A percentile compares a stretch with the other conserved stretches of the same genome.
Evolutionary conservation across 495 filamentous ascomycete species (phyloP).

Genomic region (Aspergillus nidulans): DNA sequence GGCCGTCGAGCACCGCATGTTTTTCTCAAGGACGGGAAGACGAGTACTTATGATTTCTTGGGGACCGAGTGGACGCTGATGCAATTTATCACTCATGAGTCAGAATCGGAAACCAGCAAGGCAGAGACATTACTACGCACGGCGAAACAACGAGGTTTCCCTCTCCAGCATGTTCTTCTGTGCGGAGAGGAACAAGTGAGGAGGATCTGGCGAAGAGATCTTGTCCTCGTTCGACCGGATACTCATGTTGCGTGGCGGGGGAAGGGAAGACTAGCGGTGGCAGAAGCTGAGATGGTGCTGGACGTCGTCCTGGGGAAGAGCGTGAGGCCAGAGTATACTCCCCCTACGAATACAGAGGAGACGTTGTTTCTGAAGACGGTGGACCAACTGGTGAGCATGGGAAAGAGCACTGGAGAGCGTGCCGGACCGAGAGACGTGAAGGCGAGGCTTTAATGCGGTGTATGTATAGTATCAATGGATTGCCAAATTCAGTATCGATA

Average conservation of each 20-base stretch:
- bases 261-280: neutral
- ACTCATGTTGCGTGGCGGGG: slow-evolving; percentile 18
- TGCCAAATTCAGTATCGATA: too few relatives aligned
- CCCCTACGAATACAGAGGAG: neutral
- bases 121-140: neutral
- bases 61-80: slow-evolving; percentile 26
- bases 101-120: neutral
- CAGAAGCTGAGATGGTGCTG: slow-evolving; percentile 1
- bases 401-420: too few relatives aligned
- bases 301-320: neutral
- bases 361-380: neutral
- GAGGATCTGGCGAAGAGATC: slow-evolving; percentile 13
- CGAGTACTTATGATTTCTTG: slow-evolving; percentile 26
- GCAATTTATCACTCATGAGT: slow-evolving; percentile 16
- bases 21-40: slow-evolving; percentile 22
- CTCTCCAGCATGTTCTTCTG: slow-evolving; percentile 9
- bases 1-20: slow-evolving; percentile 31
- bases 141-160: slow-evolving; percentile 1
- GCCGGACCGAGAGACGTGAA: neutral
- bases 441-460: neutral
- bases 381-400: neutral
- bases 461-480: neutral
- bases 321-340: neutral
- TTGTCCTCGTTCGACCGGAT: slow-evolving; percentile 22
- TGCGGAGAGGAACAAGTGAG: slow-evolving; percentile 6